Percentiles rank a stretch among this genome's conserved stretches.
These are phyloP conservation scores for Macrolepiota albuminosa DNA, from an alignment of 768 basidiomycete genomes.

Conservation along the genomic window DNA sequence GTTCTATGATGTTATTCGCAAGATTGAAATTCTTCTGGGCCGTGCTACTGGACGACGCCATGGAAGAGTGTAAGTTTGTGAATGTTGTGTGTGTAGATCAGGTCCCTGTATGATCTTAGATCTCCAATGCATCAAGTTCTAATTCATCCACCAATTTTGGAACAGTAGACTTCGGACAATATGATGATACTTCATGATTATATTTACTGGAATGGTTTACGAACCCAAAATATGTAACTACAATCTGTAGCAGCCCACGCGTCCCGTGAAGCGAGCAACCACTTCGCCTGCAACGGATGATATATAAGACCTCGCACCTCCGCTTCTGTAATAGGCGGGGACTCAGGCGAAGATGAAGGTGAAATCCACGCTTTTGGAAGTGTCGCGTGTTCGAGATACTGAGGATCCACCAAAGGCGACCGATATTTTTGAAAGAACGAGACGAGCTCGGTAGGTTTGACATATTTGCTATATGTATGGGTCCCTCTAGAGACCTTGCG, in stretches of 20 bases:
- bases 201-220: slow-evolving; percentile 44
- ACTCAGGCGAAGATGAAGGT: slow-evolving; percentile 35
- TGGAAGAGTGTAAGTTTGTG: slow-evolving; percentile 1
- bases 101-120: neutral
- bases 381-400: slow-evolving; percentile 9
- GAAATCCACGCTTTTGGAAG: slow-evolving; percentile 54
- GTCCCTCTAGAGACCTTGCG: slow-evolving; percentile 82
- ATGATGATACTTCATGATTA: neutral
- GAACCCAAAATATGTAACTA: slow-evolving; percentile 88
- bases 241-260: slow-evolving; percentile 52
- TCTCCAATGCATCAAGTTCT: neutral
- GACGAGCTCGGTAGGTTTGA: slow-evolving; percentile 82
- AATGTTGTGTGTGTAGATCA: neutral
- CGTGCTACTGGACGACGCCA: slow-evolving; percentile 38
- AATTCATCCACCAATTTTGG: too few species aligned
- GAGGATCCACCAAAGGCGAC: slow-evolving; percentile 17
- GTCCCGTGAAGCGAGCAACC: slow-evolving; percentile 62
- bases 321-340: slow-evolving; percentile 61
- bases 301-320: slow-evolving; percentile 80
- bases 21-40: slow-evolving; percentile 74
- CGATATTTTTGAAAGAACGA: slow-evolving; percentile 71
- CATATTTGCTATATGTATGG: slow-evolving; percentile 87
- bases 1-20: slow-evolving; percentile 62
- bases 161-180: neutral
- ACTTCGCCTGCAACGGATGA: slow-evolving; percentile 62